Evolutionary conservation across 2,329 filamentous ascomycete genomes (phyloP), one percentile per base, ranked within the genome.

Genomic region (Verticillium tricorpus): DNA sequence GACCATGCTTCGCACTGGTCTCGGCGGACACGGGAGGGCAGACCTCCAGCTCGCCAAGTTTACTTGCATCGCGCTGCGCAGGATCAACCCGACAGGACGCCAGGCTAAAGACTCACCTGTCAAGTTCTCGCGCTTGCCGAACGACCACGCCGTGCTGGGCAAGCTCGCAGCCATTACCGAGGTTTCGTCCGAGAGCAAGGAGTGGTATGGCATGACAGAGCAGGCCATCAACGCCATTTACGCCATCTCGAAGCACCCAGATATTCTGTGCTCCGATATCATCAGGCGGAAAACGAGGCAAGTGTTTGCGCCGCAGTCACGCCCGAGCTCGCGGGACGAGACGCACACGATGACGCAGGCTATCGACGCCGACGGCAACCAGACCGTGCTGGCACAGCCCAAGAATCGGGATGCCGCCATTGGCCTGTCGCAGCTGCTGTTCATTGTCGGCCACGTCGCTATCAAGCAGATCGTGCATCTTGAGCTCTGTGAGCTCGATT

Each of bases 381-480:
- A 68, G 34, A 71, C 69, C 1, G 60, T 68, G n/a, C 62, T 67
- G 67, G 65, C 65, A 57, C 78, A 79, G 66, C 75, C 80, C 9
- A 86, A 83, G 70, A 85, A 76, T 66, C 74, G 89, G 34, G 91
- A 89, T 67, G 85, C 88, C 5, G 88, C 92, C 1, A 83, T 93
- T 56, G 88, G 86, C 0, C 81, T 99, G 2, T 97, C 95, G 0
- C 95, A 98, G 70, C 83, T 99, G 2, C 82, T 99, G 0, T 98
- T 98, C 72, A 90, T 97, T 39, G 94, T 98, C 34, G 95, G 95
- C 0, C 95, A 99, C 71, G 91, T 98, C 57, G 95, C 95, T 15
- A 95, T 99, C 72, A 99, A 99, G 78, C 96, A 99, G 73, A 99
- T 99, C 68, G 96, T 99, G 0, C 95, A 99, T 73, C 85, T 99